Conservation (phyloP, 805 yeast species). For the Ogataea paraovalis region DNA sequence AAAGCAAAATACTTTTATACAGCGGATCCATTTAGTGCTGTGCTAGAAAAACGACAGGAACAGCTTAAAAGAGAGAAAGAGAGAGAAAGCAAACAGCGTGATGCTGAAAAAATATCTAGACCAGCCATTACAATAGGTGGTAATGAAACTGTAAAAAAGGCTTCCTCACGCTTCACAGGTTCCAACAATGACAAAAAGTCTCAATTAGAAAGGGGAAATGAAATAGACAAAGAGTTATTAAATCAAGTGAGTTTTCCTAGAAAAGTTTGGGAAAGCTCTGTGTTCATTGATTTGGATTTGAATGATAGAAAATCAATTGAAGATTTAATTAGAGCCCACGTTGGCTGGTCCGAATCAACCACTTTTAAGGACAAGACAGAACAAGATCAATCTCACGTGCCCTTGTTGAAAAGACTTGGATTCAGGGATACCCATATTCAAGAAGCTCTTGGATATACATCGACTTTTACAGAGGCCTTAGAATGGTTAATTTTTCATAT, state of each 20-base stretch:
- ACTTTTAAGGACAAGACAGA: not conserved
- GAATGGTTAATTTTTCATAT: conserved; percentile 83
- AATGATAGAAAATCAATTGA: conserved; percentile 63
- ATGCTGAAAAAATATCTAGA: conserved; percentile 47
- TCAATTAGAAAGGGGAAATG: not conserved
- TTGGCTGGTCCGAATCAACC: conserved; percentile 45
- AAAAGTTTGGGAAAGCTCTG: conserved; percentile 69
- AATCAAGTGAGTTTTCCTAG: conserved; percentile 35
- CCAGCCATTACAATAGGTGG: conserved; percentile 40
- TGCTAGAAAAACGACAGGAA: conserved; percentile 51
- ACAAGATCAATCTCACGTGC: not conserved
- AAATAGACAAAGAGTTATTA: conserved; percentile 4
- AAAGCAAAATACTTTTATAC: conserved; percentile 52
- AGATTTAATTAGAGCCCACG: conserved; percentile 50
- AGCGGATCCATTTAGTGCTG: conserved; percentile 72
- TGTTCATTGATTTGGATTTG: conserved; percentile 63
- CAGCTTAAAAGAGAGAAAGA: conserved; percentile 44
- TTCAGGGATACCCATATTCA: conserved; percentile 65
- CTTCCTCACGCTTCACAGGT: not conserved
- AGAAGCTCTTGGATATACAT: conserved; percentile 65
- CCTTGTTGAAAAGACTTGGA: conserved; percentile 42
- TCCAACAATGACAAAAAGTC: conserved; percentile 2
- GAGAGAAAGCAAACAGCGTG: conserved; percentile 39
- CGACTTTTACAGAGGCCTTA: conserved; percentile 46
- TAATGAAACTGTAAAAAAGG: not conserved